Evolutionary conservation across 1,284 basidiomycete genomes (phyloP).

Genomic region (Cryptococcus sp.): DNA sequence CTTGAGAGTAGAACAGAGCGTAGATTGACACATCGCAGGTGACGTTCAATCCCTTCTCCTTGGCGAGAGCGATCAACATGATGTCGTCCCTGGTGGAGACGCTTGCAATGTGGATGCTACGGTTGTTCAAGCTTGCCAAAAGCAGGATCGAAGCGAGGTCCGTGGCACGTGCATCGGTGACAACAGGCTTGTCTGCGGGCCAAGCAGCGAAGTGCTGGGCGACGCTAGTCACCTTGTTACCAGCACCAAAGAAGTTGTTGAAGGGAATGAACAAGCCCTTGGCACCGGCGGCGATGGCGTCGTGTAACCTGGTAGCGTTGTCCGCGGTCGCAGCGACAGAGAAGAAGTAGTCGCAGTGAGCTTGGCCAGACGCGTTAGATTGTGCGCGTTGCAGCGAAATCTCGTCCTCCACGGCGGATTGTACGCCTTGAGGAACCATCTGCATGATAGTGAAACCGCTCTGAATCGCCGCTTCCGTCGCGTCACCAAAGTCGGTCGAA

Average conservation of each 20-base stretch:
- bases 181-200: constrained; percentile 87
- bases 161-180: constrained; percentile 89
- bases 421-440: constrained; percentile 70
- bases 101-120: constrained; percentile 91
- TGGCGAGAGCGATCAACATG: constrained; percentile 87
- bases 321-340: constrained; percentile 71
- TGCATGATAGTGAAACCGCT: constrained; percentile 84
- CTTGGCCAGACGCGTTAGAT: constrained; percentile 62
- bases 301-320: constrained; percentile 67
- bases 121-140: constrained; percentile 85
- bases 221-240: constrained; percentile 61
- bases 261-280: constrained; percentile 85
- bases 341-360: constrained; percentile 85
- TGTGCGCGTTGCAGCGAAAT: constrained; percentile 69
- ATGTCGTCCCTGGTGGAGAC: constrained; percentile 87
- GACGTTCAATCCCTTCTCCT: constrained; percentile 89
- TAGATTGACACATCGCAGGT: constrained; percentile 96
- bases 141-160: constrained; percentile 92
- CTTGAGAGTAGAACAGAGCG: constrained; percentile 83
- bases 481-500: constrained; percentile 66
- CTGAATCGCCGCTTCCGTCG: constrained; percentile 76
- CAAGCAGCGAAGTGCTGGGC: constrained; percentile 88
- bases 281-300: constrained; percentile 73
- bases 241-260: constrained; percentile 61
- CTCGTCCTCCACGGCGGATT: constrained; percentile 66